These are phyloP conservation scores for Fusarium chaquense DNA, from an alignment of 2,329 filamentous ascomycete species.

Conservation along the genomic window DNA sequence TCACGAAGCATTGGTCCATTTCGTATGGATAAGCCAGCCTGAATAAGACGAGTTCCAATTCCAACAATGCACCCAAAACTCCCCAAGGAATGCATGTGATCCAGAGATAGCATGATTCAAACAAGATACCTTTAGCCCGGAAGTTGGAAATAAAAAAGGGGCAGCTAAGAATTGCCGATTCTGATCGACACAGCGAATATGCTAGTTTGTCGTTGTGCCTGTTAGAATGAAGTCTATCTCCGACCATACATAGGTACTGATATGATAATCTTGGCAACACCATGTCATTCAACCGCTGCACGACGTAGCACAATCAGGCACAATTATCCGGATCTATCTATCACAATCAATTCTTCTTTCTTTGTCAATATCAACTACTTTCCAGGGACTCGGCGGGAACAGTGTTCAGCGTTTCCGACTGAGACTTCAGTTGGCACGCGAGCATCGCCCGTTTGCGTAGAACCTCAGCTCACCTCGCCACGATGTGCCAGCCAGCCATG, in stretches of 20 bases:
- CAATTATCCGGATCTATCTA: slow-evolving; percentile 5
- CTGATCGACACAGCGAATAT: slow-evolving; percentile 39
- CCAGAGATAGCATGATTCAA: slow-evolving; percentile 27
- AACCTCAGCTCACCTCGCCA: background rate
- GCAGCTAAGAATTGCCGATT: slow-evolving; percentile 33
- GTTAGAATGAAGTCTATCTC: slow-evolving; percentile 36
- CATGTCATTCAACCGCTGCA: slow-evolving; percentile 24
- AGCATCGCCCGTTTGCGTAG: slow-evolving; percentile 30
- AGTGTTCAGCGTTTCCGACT: slow-evolving; percentile 4
- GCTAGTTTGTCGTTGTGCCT: slow-evolving; percentile 31
- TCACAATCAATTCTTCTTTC: background rate
- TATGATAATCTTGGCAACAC: slow-evolving; percentile 21
- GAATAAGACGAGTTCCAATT: background rate
- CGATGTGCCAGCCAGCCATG: background rate
- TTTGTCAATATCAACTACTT: background rate
- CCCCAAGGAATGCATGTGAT: slow-evolving; percentile 31
- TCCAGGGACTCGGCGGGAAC: background rate
- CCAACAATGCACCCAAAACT: background rate
- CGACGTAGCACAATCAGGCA: slow-evolving; percentile 25
- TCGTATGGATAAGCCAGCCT: background rate
- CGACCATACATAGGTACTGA: slow-evolving; percentile 17
- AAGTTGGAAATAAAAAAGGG: slow-evolving; percentile 31
- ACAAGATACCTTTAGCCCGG: slow-evolving; percentile 2
- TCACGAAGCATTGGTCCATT: slow-evolving; percentile 2
- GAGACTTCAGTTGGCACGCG: slow-evolving; percentile 33